These are phyloP conservation scores for Cyclotella atomus DNA, from an alignment of 108 stramenopile genomes.

Conservation along the genomic window DNA sequence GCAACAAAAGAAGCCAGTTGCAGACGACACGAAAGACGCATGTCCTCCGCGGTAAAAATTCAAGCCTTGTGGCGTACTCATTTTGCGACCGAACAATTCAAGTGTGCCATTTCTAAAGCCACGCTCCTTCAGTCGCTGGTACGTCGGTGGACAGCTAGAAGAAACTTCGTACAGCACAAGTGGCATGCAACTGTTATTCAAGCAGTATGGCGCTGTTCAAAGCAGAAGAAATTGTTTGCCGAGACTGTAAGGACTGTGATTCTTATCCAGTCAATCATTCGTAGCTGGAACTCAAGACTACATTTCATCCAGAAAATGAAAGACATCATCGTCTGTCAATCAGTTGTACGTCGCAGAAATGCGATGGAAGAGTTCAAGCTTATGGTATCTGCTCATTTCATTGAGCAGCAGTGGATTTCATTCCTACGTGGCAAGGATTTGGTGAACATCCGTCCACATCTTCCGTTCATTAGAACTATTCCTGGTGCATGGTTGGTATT, in stretches of 20 bases:
- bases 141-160: not conserved
- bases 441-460: not conserved
- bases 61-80: not conserved
- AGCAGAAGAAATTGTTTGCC: not conserved
- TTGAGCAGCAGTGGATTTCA: not conserved
- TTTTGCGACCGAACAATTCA: not conserved
- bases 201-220: not conserved
- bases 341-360: not conserved
- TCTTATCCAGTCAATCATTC: not conserved
- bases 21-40: not conserved
- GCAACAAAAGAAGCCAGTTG: not conserved
- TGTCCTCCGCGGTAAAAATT: not conserved
- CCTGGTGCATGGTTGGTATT: not conserved
- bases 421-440: not conserved
- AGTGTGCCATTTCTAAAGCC: not conserved
- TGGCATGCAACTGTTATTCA: not conserved
- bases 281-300: not conserved
- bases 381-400: not conserved
- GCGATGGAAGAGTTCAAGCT: not conserved
- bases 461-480: not conserved
- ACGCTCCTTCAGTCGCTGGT: not conserved
- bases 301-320: not conserved
- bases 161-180: not conserved
- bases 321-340: not conserved
- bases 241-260: not conserved